Evolutionary conservation across 1,284 basidiomycete species (phyloP).

Genomic region (Trametes sp.): DNA sequence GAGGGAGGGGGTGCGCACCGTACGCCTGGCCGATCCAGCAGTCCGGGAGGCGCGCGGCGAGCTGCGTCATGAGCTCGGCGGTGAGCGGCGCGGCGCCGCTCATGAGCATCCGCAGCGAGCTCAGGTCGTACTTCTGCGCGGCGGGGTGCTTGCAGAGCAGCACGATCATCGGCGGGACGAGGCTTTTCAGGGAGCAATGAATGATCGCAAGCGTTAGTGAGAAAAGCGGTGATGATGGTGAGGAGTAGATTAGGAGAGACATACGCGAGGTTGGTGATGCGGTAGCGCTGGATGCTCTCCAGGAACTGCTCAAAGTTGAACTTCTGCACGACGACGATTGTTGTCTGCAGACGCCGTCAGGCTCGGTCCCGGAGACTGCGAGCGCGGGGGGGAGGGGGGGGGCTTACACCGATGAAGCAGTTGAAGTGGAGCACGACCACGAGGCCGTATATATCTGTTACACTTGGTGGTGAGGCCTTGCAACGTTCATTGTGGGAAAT

Average conservation of each 20-base stretch:
- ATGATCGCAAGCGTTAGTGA: no score
- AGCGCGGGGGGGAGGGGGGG: conserved; percentile 23
- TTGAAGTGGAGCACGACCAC: conserved; percentile 60
- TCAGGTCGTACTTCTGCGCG: conserved; percentile 72
- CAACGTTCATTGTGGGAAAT: no score
- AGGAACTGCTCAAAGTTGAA: conserved; percentile 76
- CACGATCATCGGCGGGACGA: conserved; percentile 73
- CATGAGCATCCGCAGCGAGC: conserved; percentile 64
- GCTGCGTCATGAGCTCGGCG: conserved; percentile 63
- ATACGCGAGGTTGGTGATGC: conserved; percentile 71
- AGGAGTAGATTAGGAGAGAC: conserved; percentile 30
- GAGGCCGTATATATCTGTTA: conserved; percentile 72
- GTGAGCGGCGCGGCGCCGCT: conserved; percentile 80
- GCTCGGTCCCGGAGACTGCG: neutral
- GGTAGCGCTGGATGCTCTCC: conserved; percentile 70
- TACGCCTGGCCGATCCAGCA: conserved; percentile 73
- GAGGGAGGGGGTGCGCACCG: conserved; percentile 51
- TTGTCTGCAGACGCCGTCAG: conserved; percentile 27
- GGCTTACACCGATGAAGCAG: conserved; percentile 56
- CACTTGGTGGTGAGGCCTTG: neutral
- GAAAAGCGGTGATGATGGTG: no score
- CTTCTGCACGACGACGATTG: conserved; percentile 75
- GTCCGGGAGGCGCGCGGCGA: conserved; percentile 63
- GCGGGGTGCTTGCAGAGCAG: conserved; percentile 71
- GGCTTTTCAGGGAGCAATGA: no score